Conservation (phyloP, 805 yeast species). For the Saccharomycopsis sp. region DNA sequence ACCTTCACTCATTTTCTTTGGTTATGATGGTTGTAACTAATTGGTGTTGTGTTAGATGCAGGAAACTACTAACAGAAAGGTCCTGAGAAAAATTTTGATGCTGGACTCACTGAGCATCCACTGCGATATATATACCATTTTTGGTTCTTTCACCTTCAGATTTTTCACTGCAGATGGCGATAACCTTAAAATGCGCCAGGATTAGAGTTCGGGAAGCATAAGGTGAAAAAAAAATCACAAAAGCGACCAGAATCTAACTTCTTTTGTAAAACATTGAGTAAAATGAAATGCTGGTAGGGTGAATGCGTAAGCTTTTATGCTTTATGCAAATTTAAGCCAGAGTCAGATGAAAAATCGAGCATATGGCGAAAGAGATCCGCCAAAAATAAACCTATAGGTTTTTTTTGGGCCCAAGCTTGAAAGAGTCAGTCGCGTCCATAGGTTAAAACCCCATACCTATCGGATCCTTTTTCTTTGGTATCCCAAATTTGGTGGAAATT, state of each 20-base stretch:
- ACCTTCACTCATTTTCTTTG: not conserved
- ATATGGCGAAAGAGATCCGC: not conserved
- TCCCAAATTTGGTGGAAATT: not conserved
- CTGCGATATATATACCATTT: not conserved
- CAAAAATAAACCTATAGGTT: not conserved
- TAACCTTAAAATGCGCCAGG: not conserved
- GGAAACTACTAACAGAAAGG: not conserved
- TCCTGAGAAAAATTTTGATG: not conserved
- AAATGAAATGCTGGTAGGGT: not conserved
- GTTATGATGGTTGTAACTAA: not conserved
- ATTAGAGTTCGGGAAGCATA: not conserved
- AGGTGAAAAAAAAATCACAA: not conserved
- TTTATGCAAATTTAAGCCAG: not conserved
- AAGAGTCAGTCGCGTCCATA: not conserved
- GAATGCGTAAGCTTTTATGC: not conserved
- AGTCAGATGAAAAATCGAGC: not conserved
- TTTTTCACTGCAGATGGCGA: not conserved
- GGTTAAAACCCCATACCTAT: no score
- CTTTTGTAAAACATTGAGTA: not conserved
- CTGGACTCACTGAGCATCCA: not conserved
- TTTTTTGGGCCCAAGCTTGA: no score
- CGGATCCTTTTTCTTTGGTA: not conserved
- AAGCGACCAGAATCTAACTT: not conserved
- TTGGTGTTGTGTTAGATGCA: not conserved
- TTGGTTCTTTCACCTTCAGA: not conserved